Base-by-base conservation (phyloP, 768 basidiomycete genomes). In the Lyophyllum shimeji region DNA sequence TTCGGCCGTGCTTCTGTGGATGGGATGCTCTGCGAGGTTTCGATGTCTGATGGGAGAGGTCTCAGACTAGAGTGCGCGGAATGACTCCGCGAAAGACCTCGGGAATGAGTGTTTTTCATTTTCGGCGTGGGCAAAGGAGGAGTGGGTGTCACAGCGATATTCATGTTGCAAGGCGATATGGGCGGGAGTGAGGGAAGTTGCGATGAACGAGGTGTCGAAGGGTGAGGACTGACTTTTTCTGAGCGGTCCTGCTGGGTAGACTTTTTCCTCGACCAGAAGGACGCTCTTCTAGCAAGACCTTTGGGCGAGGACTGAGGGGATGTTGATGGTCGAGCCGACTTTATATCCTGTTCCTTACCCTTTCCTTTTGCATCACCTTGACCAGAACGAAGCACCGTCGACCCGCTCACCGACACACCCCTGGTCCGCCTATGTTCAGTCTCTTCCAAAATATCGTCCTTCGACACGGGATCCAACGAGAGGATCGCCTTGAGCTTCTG, bases 191-290 rank as follows among this genome's bases (percentile, higher is more conserved):
- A 59, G 45, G 71, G 69, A 49, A 71, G 67, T 27, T 67, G 60
- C 1, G 60, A 67, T 11, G 62, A 55, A 18, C 46, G 66, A 44
- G 56, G 52, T 46, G 57, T 56, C 20, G 46, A 15, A 27, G 23
- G 42, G 51, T 15, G 37, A 42, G 55, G 52, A 7, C 53, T 46
- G 18, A 44, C 3, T 50, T 53, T 39, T 24, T 31, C 24, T 17
- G 50, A 46, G 39, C 24, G 24, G 52, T 57, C 57, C 27, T 63
- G 60, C 7, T 68, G 65, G 21, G 67, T 60, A 15, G 68, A 57
- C 55, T 81, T 76, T 69, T 76, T 84, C 56, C 82, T 79, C 45
- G 72, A 74, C 87, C 87, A 90, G 63, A 89, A 89, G 6, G 89
- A 90, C 9, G 83, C 63, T 66, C 82, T 83, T 49, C 86, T 81